These are phyloP conservation scores for Stipa capillata DNA, from an alignment of 176 grass and related monocot species.

Conservation along the genomic window DNA sequence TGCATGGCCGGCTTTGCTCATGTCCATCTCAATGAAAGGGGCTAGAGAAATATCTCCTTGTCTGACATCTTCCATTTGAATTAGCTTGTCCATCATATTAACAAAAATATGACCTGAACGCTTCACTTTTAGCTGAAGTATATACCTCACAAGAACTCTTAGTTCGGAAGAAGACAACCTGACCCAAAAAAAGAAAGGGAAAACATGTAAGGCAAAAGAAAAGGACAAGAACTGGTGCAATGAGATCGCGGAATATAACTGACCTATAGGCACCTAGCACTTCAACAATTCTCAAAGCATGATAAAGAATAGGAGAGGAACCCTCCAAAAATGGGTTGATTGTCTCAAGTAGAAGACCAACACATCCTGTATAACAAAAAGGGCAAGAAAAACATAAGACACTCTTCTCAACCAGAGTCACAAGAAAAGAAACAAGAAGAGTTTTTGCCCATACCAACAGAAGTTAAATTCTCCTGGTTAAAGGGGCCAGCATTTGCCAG, in stretches of 20 bases:
- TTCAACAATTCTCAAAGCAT: slow-evolving; percentile 78
- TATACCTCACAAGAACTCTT: slow-evolving; percentile 76
- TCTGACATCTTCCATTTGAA: slow-evolving; percentile 86
- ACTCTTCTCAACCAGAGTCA: background rate
- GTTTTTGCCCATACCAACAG: slow-evolving; percentile 67
- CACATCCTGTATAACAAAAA: slow-evolving; percentile 61
- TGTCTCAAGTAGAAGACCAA: slow-evolving; percentile 92
- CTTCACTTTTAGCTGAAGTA: slow-evolving; percentile 89
- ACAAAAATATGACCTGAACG: slow-evolving; percentile 83
- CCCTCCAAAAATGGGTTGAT: slow-evolving; percentile 86
- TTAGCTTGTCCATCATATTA: slow-evolving; percentile 93
- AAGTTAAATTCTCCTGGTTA: slow-evolving; percentile 98
- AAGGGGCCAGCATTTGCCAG: slow-evolving; percentile 78
- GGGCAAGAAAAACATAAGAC: slow-evolving; percentile 29
- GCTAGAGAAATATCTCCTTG: slow-evolving; percentile 73
- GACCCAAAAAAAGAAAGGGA: background rate
- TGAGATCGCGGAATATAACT: slow-evolving; percentile 10
- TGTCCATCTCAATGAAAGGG: slow-evolving; percentile 96
- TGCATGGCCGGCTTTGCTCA: slow-evolving; percentile 91
- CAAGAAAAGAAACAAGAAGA: slow-evolving; percentile 22
- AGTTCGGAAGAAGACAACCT: slow-evolving; percentile 95
- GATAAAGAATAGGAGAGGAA: slow-evolving; percentile 79
- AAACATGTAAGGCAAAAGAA: slow-evolving; percentile 14
- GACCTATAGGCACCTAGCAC: slow-evolving; percentile 85
- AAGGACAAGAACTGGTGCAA: background rate